Evolutionary conservation across 2,329 filamentous ascomycete genomes (phyloP).

Genomic region (Chaetomiaceae sp.): DNA sequence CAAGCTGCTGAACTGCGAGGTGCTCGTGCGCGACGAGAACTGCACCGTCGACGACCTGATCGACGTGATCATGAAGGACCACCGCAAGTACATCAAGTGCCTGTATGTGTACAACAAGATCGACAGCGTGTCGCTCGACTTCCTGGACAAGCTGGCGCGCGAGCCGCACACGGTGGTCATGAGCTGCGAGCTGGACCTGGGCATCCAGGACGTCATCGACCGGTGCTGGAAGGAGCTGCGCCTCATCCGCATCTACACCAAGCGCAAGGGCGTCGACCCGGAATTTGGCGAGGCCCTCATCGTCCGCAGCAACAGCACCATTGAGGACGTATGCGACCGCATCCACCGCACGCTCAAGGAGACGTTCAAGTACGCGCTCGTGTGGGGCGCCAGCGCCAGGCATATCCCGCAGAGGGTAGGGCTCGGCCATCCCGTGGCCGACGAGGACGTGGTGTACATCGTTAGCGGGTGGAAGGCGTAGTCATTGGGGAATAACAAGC

Average conservation of each 20-base stretch:
- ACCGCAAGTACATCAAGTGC: slow-evolving; percentile 91
- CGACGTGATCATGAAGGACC: slow-evolving; percentile 98
- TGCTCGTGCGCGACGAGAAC: slow-evolving; percentile 89
- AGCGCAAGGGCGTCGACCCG: slow-evolving; percentile 86
- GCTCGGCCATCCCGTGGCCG: slow-evolving; percentile 68
- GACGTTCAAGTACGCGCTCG: slow-evolving; percentile 96
- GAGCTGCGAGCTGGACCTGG: slow-evolving; percentile 93
- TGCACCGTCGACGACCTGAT: slow-evolving; percentile 97
- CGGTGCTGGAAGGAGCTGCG: slow-evolving; percentile 90
- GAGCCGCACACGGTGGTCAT: slow-evolving; percentile 95
- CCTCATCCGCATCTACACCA: slow-evolving; percentile 91
- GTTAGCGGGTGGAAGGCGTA: slow-evolving; percentile 59
- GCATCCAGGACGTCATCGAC: slow-evolving; percentile 88
- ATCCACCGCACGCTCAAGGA: slow-evolving; percentile 94
- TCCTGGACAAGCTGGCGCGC: slow-evolving; percentile 82
- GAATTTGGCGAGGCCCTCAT: slow-evolving; percentile 89
- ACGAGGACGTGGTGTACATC: slow-evolving; percentile 65
- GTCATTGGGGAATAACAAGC: neutral
- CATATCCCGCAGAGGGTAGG: slow-evolving; percentile 94
- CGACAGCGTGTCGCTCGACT: slow-evolving; percentile 87
- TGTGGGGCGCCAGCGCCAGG: slow-evolving; percentile 94
- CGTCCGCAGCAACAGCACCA: slow-evolving; percentile 77
- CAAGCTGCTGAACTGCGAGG: slow-evolving; percentile 97
- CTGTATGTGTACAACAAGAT: slow-evolving; percentile 99
- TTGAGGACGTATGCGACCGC: slow-evolving; percentile 95